Base-by-base conservation (phyloP, 352 stramenopile genomes). In the Phytophthora podocarpi region DNA sequence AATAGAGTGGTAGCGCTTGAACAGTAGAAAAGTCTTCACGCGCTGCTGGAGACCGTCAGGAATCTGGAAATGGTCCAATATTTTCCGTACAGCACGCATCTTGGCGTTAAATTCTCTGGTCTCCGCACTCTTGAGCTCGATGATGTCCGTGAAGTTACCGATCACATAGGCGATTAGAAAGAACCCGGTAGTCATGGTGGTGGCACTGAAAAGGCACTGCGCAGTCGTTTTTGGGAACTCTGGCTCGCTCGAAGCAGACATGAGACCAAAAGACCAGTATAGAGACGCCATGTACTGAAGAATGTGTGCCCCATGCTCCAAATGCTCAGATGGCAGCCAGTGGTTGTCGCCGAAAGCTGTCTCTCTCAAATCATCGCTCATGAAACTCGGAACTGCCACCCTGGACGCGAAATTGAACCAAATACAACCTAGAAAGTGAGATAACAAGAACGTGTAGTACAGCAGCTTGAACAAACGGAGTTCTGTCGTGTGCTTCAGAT, bases 121-220 rank as follows among this genome's bases (percentile, higher is more conserved):
- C 28, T 88, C 80, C 1, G 70, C 72, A 20, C 86, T 80, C 27
- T 78, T 76, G 24, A 90, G 63, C 34, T 87, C 74, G 18, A 85
- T 86, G 4, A 80, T 86, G 41, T 90, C 80, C 1, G 72, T 58
- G 21, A 92, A 81, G 40, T 91, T 92, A 3, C 82, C 80, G 23
- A 92, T 70, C n/a, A 92, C 76, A 48, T 92, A 92, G 5, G 82
- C 78, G 15, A 92, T 82, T 5, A 89, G 51, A 27, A 92, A 92
- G 21, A 92, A 89, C 0, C 82, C 82, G 1, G 47, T 74, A 2
- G 80, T 89, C 78, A 90, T 89, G 2, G 78, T 87, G 11, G 78
- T 18, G 8, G 87, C 67, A 26, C 53, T 85, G 54, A 82, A 90
- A 12, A 88, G 35, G 32, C 72, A 76, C 37, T 91, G 70, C 1